Conservation (phyloP, 2,329 filamentous ascomycete genomes). For the Chrysoporthe deuterocubensis region DNA sequence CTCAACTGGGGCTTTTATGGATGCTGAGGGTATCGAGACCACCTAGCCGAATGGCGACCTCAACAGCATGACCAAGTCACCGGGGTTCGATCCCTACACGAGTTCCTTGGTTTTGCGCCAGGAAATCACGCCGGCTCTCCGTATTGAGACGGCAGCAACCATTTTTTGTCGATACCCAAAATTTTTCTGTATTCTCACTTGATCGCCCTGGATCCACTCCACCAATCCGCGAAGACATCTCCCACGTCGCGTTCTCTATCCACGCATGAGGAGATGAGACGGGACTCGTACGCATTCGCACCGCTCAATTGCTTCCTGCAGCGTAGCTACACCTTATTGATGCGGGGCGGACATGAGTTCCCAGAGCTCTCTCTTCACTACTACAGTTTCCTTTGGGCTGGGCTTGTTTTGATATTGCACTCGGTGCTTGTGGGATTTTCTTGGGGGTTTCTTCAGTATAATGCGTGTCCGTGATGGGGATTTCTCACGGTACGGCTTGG, state of each 20-base stretch:
- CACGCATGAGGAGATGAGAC: conserved; percentile 12
- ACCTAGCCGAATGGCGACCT: conserved; percentile 2
- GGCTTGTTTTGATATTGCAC: conserved; percentile 20
- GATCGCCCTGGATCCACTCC: conserved; percentile 20
- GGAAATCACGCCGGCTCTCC: neutral
- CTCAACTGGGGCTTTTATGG: conserved; percentile 56
- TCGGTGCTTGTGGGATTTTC: conserved; percentile 26
- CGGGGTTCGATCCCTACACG: neutral
- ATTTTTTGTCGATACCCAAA: conserved; percentile 31
- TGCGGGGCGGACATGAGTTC: neutral
- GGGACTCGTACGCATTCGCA: neutral
- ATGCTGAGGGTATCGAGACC: conserved; percentile 56
- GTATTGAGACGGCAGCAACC: conserved; percentile 18
- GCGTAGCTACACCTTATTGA: neutral
- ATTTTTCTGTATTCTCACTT: conserved; percentile 28
- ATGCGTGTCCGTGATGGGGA: conserved; percentile 27
- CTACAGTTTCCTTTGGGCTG: conserved; percentile 20
- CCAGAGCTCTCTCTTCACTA: conserved; percentile 8
- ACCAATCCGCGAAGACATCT: conserved; percentile 8
- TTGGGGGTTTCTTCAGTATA: conserved; percentile 26
- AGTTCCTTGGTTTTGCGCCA: neutral
- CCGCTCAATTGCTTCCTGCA: conserved; percentile 1
- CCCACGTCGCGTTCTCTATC: neutral
- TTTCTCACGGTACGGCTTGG: conserved; percentile 22
- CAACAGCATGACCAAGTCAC: neutral